phyloP scores from a whole-genome alignment of 1,284 basidiomycete genomes.

The Trametes pubescens region DNA sequence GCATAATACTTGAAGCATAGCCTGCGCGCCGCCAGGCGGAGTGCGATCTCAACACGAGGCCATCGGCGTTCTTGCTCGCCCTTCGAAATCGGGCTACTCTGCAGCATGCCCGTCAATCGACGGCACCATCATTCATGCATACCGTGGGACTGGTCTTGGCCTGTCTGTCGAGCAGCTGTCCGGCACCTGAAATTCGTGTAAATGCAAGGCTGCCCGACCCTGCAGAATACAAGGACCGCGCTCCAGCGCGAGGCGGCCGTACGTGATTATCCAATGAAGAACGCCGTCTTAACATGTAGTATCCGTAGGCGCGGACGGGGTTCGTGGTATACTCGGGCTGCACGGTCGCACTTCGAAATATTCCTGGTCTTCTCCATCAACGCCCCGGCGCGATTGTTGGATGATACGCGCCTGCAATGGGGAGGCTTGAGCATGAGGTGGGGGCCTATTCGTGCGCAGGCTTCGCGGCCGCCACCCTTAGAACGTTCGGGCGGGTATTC shows the following conservation, averaged over 20 bases:
- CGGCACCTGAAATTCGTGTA: not conserved
- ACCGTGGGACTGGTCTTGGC: not conserved
- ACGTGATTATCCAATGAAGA: not conserved
- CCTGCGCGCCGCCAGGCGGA: not conserved
- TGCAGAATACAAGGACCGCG: not conserved
- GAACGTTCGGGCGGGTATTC: not conserved
- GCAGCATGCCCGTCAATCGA: not conserved
- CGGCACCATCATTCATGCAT: not conserved
- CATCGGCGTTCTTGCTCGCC: not conserved
- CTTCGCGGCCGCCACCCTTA: not conserved
- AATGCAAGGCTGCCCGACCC: not conserved
- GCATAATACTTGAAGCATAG: not conserved
- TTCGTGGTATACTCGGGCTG: not conserved
- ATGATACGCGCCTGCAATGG: constrained; percentile 2
- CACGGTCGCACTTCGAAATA: not conserved
- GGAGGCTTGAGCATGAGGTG: not conserved
- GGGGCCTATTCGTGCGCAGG: not conserved
- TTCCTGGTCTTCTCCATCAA: not conserved
- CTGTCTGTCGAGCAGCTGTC: not conserved
- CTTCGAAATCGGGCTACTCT: not conserved
- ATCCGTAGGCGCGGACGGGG: not conserved
- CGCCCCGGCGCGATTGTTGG: not conserved
- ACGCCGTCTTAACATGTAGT: not conserved
- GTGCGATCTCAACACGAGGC: not conserved
- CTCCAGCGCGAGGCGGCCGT: not conserved